Evolutionary conservation across 1,139 yeast genomes (phyloP).

Genomic region (Suhomyces terraborum): DNA sequence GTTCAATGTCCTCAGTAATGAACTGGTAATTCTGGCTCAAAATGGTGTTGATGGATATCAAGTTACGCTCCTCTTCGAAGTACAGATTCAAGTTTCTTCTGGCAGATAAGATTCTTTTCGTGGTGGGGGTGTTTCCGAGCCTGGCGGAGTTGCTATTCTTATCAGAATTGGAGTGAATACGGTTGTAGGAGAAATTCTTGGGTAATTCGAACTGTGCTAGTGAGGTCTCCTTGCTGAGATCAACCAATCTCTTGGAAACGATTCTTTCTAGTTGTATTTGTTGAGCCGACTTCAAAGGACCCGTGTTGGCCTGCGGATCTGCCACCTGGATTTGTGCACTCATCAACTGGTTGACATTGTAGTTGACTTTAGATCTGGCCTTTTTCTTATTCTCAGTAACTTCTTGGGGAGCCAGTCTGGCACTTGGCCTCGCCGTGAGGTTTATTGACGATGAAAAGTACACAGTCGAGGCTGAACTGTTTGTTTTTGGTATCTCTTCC

Average conservation of each 20-base stretch:
- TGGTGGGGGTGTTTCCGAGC: conserved; percentile 48
- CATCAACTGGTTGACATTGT: conserved; percentile 47
- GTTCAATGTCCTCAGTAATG: conserved; percentile 32
- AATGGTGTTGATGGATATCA: conserved; percentile 46
- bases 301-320: conserved; percentile 29
- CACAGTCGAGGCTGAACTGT: conserved; percentile 38
- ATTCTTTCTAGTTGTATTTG: conserved; percentile 47
- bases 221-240: conserved; percentile 38
- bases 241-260: conserved; percentile 40
- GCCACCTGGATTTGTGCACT: conserved; percentile 46
- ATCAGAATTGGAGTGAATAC: conserved; percentile 29
- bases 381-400: conserved; percentile 25
- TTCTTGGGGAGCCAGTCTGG: conserved; percentile 25
- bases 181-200: conserved; percentile 41
- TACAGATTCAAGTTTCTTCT: conserved; percentile 48
- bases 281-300: conserved; percentile 46
- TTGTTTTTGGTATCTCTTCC: conserved; percentile 47
- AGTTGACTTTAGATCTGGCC: conserved; percentile 46
- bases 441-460: conserved; percentile 50
- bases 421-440: conserved; percentile 41
- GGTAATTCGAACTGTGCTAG: conserved; percentile 42
- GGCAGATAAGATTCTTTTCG: conserved; percentile 48
- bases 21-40: conserved; percentile 45
- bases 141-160: conserved; percentile 31
- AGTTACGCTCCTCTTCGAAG: conserved; percentile 50